Base-by-base conservation (phyloP, 2,329 filamentous ascomycete species). In the Cordyceps cicadae region DNA sequence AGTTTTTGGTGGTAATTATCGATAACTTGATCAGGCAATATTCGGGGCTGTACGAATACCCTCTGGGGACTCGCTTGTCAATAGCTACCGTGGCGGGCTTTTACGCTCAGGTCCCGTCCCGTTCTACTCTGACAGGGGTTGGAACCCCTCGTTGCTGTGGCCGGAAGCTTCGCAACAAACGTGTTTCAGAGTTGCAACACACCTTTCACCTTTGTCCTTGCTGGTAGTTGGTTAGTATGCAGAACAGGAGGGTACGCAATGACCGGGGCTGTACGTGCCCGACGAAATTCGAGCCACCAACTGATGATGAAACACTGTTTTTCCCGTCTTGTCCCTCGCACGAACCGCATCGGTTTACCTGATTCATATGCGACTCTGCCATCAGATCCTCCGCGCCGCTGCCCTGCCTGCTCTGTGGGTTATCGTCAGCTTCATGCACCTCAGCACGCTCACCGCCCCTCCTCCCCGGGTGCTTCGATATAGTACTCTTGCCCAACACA, bases 171-270 rank as follows among this genome's bases (percentile, higher is more conserved):
- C 46, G 15, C 55, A 41, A 58, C 21, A 58, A 21, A 19, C 37
- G 55, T 50, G 55, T 58, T 58, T 58, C 55, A 58, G 48, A 58
- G 26, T 37, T 43, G 46, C 55, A 34, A 51, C 46, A 51, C 46
- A 15, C 50, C 54, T 39, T 43, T 37, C 46, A 21, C 24, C 48
- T 32, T 21, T 51, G 15, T 34, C 19, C 24, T 41, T 11, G 7
- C 17, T 8, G 11, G 6, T 5, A 24, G 24, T 24, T 24, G 24
- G 24, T 24, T 24, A 24, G 24, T 7, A 29, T 50, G 24, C 48
- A 29, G 12, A 8, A 19, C 19, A 17, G 15, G 19, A 48, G 45
- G 19, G 11, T 9, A 48, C 21, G 48, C 48, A 49, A 43, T 17
- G 32, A 21, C 32, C 11, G 45, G 54, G 39, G 45, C 21, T 50